Evolutionary conservation across 176 grass and related monocot genomes (phyloP).

Genomic region (Avena insularis): DNA sequence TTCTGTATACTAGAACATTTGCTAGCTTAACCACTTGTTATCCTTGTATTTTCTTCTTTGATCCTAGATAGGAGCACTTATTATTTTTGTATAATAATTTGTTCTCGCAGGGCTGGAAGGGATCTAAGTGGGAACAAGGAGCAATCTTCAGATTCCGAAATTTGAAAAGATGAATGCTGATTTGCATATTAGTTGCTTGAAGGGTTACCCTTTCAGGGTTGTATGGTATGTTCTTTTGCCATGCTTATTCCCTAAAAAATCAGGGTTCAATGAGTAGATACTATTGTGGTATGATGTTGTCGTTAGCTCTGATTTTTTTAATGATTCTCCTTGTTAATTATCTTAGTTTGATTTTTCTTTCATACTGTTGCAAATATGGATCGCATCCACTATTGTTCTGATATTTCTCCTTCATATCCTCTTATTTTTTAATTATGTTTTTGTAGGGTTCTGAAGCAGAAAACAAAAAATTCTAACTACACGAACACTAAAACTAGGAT

Average conservation of each 20-base stretch:
- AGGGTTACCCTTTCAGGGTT: constrained; percentile 84
- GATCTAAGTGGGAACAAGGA: constrained; percentile 90
- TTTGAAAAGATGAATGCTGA: constrained; percentile 85
- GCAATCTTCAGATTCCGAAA: constrained; percentile 81
- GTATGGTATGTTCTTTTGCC: constrained; percentile 66
- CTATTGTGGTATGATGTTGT: not conserved
- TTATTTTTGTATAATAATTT: constrained; percentile 20
- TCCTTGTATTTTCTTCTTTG: not conserved
- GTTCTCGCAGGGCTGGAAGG: constrained; percentile 71
- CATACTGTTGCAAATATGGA: not conserved
- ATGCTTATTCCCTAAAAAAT: not conserved
- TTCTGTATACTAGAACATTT: constrained; percentile 44
- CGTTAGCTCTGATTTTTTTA: not conserved
- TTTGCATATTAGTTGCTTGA: constrained; percentile 76
- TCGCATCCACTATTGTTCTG: not conserved
- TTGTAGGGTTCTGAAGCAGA: too few relatives aligned
- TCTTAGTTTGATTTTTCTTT: not conserved
- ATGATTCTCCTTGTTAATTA: not conserved
- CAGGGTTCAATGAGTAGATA: not conserved
- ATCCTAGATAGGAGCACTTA: not conserved
- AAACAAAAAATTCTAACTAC: too few relatives aligned
- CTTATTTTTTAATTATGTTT: not conserved
- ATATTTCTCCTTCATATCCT: not conserved
- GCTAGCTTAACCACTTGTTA: not conserved
- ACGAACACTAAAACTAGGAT: too few relatives aligned